Base-by-base conservation (phyloP, 257 asterid genomes). In the Solanum infundibuliforme region DNA sequence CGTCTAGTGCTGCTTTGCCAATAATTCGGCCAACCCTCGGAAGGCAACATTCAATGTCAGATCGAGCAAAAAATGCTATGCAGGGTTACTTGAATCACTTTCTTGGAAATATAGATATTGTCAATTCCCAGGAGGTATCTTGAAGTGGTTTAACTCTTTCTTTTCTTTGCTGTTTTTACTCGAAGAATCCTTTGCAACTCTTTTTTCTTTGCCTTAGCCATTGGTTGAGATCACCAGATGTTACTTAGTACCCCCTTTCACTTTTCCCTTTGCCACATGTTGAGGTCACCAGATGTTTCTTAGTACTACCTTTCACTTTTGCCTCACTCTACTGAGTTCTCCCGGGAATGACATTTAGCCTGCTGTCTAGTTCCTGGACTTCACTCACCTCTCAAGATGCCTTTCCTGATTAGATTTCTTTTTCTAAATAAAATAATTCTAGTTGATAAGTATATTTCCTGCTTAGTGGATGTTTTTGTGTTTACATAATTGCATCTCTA, bases 11-110 rank as follows among this genome's bases (percentile, higher is more conserved):
- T 25, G 99, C 98, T 60, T 92, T 97, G 85, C 96, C 98, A 92
- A 93, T 97, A 84, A 93, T 97, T 87, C 96, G 98, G 29, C 99
- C 99, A n/a, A 96, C 98, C 68, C 94, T 97, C 58, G 93, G 95
- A 91, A 94, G 97, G 92, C 99, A 97, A 89, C 88, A 93, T 87
- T 95, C 99, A 38, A 93, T 97, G 94, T 94, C 99, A 20, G 98
- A 97, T 88, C 92, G 90, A 87, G 98, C 99, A 60, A 97, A 92
- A 91, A 88, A 87, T 83, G 99, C 98, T 34, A 97, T 97, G 99
- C 99, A 95, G 94, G 98, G 98, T 66, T 97, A 97, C 90, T 90
- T 97, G 84, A 97, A 95, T 92, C 99, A 97, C 92, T 97, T 97
- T 87, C 95, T 97, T 87, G 92, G 98, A 91, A 95, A 95, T 92